Base-by-base conservation (phyloP, 2,329 filamentous ascomycete genomes). In the Cadophora luteo-olivacea region DNA sequence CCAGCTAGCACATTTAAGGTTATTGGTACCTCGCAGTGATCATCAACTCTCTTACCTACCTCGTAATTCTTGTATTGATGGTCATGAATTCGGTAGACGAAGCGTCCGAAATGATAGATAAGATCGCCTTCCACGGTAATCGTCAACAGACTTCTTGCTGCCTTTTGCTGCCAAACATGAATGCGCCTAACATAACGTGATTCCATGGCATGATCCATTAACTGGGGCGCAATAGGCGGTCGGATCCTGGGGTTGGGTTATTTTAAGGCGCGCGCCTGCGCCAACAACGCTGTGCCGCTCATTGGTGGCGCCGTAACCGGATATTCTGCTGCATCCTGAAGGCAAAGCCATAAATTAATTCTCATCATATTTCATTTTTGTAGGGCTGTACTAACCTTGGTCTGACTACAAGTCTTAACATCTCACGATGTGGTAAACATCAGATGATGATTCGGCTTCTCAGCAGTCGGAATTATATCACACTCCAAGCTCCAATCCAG, bases 271-370 rank as follows among this genome's bases (percentile, higher is more conserved):
- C 25, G 19, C 52, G 51, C 52, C 5, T 55, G 16, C 52, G 52
- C n/a, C 52, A 33, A 55, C 52, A 9, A 54, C 16, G 16, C 52
- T 55, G 52, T 55, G 25, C 52, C 52, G 52, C 52, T 55, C 29
- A 55, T 55, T 55, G 52, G 52, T 11, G 52, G 25, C 24, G 14
- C 52, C 52, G 52, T 55, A 55, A 55, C 25, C 52, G 52, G 52
- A 55, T 55, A 55, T 55, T 32, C 25, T 55, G 29, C 29, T 55
- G 52, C 52, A 33, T 55, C 52, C 52, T 55, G 22, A 24, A 24
- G 16, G n/a, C 24, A 14, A 16, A 48, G 16, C 41, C 12, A 48
- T 7, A 51, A n/a, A 24, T 25, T 51, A 52, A 52, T 14, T 52
- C 48, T 38, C 49, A 29, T 11, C 11, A 54, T 54, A 19, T 14